Conservation (phyloP, 352 stramenopile species). For the Globisporangium emineosum region DNA sequence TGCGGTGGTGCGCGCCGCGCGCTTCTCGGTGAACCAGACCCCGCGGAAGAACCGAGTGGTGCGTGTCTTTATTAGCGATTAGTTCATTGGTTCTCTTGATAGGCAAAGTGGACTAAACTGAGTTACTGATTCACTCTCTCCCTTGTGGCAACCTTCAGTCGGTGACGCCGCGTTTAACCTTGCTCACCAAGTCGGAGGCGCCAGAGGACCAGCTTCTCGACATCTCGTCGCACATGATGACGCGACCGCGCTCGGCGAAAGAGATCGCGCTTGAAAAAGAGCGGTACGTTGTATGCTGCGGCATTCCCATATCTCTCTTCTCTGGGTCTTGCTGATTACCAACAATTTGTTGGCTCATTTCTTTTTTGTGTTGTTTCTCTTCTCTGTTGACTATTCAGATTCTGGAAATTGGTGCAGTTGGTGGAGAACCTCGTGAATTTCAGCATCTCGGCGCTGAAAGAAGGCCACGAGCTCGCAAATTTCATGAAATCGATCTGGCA, state of each 20-base stretch:
- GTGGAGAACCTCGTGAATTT: constrained; percentile 70
- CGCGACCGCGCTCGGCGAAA: constrained; percentile 27
- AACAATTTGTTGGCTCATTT: background rate
- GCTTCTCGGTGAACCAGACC: constrained; percentile 28
- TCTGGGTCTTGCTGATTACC: too few species aligned
- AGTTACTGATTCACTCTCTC: background rate
- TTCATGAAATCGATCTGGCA: constrained; percentile 46
- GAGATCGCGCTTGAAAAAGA: constrained; percentile 39
- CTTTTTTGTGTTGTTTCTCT: too few species aligned
- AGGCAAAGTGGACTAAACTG: background rate
- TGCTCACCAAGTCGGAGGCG: constrained; percentile 45
- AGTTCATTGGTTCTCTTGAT: too few species aligned
- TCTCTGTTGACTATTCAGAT: too few species aligned
- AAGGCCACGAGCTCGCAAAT: constrained; percentile 34
- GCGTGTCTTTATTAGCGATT: too few species aligned
- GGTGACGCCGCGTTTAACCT: constrained; percentile 15
- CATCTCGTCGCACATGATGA: constrained; percentile 38
- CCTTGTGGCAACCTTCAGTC: constrained; percentile 5
- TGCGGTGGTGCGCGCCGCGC: constrained; percentile 44
- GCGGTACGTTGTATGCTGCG: constrained; percentile 20
- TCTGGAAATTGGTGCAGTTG: constrained; percentile 68
- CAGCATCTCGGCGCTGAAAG: constrained; percentile 48
- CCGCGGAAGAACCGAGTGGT: constrained; percentile 33
- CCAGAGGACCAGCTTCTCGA: constrained; percentile 64
- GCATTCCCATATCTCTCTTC: too few species aligned